Conservation (phyloP, 2,329 filamentous ascomycete species). For the Xylaria sp. region DNA sequence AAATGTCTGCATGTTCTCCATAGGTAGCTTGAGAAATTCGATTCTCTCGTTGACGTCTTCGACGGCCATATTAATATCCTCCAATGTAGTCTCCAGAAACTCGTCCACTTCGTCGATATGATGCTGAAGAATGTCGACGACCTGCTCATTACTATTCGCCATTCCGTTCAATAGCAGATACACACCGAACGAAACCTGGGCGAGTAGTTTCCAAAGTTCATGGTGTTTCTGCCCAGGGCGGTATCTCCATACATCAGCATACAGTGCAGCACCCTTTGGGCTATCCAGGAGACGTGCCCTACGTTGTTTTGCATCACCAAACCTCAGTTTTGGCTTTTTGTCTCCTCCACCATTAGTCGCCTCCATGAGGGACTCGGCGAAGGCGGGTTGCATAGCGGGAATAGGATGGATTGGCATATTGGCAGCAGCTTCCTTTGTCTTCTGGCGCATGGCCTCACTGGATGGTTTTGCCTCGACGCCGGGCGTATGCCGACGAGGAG, state of each 20-base stretch:
- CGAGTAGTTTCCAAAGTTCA: conserved; percentile 87
- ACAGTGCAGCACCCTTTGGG: conserved; percentile 74
- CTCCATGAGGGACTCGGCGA: conserved; percentile 83
- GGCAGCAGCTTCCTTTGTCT: conserved; percentile 48
- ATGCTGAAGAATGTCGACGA: conserved; percentile 86
- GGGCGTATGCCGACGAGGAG: conserved; percentile 39
- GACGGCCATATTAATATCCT: conserved; percentile 83
- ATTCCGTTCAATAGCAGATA: conserved; percentile 86
- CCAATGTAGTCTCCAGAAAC: conserved; percentile 85
- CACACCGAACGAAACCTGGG: conserved; percentile 93
- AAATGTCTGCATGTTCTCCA: conserved; percentile 84
- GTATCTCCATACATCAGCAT: conserved; percentile 80
- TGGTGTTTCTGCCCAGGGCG: conserved; percentile 82
- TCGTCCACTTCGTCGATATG: conserved; percentile 96
- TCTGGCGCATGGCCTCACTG: conserved; percentile 46
- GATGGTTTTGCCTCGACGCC: conserved; percentile 38
- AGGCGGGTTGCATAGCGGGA: conserved; percentile 80
- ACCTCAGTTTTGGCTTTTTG: conserved; percentile 64
- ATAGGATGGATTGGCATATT: conserved; percentile 72
- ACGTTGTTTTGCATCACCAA: conserved; percentile 68
- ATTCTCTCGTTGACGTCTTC: conserved; percentile 84
- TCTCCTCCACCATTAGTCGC: conserved; percentile 64
- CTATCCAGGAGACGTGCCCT: conserved; percentile 76
- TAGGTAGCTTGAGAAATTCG: conserved; percentile 81
- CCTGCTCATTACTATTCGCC: conserved; percentile 88